Conservation (phyloP, 257 asterid species). For the Marsdenia floribunda region DNA sequence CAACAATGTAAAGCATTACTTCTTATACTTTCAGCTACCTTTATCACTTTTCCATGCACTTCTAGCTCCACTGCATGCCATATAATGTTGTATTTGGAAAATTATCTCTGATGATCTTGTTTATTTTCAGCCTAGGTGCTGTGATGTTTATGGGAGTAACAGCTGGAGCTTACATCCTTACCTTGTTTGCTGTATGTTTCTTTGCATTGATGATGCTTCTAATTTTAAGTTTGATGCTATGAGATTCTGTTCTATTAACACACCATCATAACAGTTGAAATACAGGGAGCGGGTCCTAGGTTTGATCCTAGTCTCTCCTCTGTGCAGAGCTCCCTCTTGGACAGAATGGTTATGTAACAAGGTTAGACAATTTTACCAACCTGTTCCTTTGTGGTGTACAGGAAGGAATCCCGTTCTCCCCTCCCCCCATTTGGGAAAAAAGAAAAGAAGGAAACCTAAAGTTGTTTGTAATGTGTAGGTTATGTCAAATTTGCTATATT, state of each 20-base stretch:
- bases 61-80: neutral
- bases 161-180: constrained; percentile 91
- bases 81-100: neutral
- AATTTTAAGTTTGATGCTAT: neutral
- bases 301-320: constrained; percentile 85
- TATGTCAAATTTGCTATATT: constrained; percentile 85
- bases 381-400: neutral
- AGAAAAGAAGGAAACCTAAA: neutral
- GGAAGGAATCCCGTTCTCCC: neutral
- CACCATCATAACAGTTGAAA: constrained; percentile 47
- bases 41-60: neutral
- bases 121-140: constrained; percentile 68
- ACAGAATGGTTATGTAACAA: constrained; percentile 85
- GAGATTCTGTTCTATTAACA: constrained; percentile 5
- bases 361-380: constrained; percentile 32
- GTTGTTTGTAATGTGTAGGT: constrained; percentile 38
- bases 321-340: constrained; percentile 89
- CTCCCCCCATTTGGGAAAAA: no score
- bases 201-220: constrained; percentile 3
- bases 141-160: constrained; percentile 96
- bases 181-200: constrained; percentile 72
- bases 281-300: constrained; percentile 84
- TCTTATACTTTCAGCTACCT: neutral
- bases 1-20: neutral
- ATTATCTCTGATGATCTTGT: constrained; percentile 18